Evolutionary conservation across 2,329 filamentous ascomycete species (phyloP).

Genomic region (Monosporascus cannonballus): DNA sequence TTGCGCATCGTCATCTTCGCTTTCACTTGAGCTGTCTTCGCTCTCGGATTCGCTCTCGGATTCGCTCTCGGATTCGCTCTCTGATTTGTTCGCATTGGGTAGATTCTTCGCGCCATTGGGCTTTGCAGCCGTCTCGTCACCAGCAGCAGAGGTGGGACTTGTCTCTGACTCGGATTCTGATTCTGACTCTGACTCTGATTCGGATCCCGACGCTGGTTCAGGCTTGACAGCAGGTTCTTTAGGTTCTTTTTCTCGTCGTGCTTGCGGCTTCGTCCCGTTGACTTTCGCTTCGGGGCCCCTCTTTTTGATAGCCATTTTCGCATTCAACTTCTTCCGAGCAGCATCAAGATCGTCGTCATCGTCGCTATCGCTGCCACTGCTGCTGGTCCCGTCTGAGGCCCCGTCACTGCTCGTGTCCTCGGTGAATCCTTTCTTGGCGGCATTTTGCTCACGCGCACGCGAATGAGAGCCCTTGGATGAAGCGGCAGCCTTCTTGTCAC

Average conservation of each 20-base stretch:
- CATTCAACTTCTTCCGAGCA: slow-evolving; percentile 26
- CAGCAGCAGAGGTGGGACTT: slow-evolving; percentile 10
- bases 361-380: slow-evolving; percentile 29
- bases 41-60: slow-evolving; percentile 14
- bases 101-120: slow-evolving; percentile 17
- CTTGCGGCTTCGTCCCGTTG: slow-evolving; percentile 13
- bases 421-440: slow-evolving; percentile 12
- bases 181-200: slow-evolving; percentile 3
- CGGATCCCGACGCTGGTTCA: slow-evolving; percentile 7
- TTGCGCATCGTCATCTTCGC: slow-evolving; percentile 29
- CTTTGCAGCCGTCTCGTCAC: slow-evolving; percentile 8
- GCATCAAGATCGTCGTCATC: slow-evolving; percentile 23
- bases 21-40: slow-evolving; percentile 26
- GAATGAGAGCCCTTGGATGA: slow-evolving; percentile 8
- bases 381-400: slow-evolving; percentile 26
- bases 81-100: slow-evolving; percentile 5
- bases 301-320: slow-evolving; percentile 21
- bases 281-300: slow-evolving; percentile 18
- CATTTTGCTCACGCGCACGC: slow-evolving; percentile 9
- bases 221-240: slow-evolving; percentile 6
- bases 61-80: slow-evolving; percentile 12
- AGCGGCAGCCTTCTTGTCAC: slow-evolving; percentile 17
- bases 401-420: slow-evolving; percentile 27
- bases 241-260: slow-evolving; percentile 12
- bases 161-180: slow-evolving; percentile 9